A percentile compares a stretch with the other conserved stretches of the same genome.
These are phyloP conservation scores for Quercus robur DNA, from an alignment of 306 rosid species.

Conservation along the genomic window DNA sequence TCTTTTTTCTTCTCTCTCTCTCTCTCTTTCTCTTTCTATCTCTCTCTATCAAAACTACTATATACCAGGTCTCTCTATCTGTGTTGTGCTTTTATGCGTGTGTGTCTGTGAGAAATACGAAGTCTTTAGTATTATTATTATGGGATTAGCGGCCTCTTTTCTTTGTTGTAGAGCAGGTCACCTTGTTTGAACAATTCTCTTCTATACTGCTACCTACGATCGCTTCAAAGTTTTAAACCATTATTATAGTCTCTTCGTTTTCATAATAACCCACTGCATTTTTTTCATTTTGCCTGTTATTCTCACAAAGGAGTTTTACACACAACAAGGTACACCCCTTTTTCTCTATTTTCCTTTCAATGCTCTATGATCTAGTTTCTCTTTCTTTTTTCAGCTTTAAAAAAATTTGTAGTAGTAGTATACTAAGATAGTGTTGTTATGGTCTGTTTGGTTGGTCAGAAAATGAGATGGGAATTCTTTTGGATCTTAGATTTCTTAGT, in stretches of 20 bases:
- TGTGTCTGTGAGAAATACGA: not conserved
- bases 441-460: conserved; percentile 22
- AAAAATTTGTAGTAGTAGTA: conserved; percentile 18
- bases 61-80: too few species aligned
- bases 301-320: not conserved
- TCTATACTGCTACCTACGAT: not conserved
- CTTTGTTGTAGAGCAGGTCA: conserved; percentile 16
- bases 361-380: not conserved
- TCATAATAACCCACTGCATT: not conserved
- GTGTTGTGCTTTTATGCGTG: too few species aligned
- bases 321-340: conserved; percentile 9
- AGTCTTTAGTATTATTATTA: not conserved
- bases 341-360: not conserved
- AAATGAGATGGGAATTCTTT: not conserved
- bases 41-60: not conserved
- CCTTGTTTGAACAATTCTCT: conserved; percentile 14
- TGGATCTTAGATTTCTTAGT: conserved; percentile 17
- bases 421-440: not conserved
- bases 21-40: not conserved
- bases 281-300: too few species aligned
- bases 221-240: not conserved
- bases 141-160: conserved; percentile 14
- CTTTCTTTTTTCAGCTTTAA: conserved; percentile 3
- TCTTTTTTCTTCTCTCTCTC: conserved; percentile 4
- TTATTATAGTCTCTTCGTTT: not conserved